phyloP scores from a whole-genome alignment of 495 filamentous ascomycete species.

The Hypoxylon fragiforme region DNA sequence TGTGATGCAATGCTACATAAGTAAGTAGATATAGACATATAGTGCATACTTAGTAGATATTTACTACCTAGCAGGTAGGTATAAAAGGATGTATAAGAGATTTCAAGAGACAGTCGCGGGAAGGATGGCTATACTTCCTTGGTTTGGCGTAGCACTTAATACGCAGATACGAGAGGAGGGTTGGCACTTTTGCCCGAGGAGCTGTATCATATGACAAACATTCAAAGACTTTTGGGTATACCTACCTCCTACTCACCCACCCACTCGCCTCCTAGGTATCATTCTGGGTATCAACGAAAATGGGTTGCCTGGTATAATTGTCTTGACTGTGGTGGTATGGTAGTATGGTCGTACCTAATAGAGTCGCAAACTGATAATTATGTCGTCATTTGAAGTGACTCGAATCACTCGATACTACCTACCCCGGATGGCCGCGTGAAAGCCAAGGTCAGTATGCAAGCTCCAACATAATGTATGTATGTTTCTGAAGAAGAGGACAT shows the following conservation, averaged over 20 bases:
- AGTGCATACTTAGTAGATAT: too few species aligned
- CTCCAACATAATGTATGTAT: too few species aligned
- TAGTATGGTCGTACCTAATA: too few species aligned
- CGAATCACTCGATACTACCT: conserved; percentile 13
- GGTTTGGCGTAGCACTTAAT: conserved; percentile 27
- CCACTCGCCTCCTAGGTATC: too few species aligned
- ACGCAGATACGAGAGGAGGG: conserved; percentile 20
- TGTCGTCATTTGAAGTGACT: conserved; percentile 13
- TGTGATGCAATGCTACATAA: conserved; percentile 4
- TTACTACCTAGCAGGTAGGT: too few species aligned
- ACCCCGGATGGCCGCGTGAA: conserved; percentile 10
- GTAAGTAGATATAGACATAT: too few species aligned
- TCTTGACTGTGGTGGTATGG: conserved; percentile 27
- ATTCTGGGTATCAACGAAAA: too few species aligned
- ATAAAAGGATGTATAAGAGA: too few species aligned
- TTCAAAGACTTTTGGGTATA: too few species aligned
- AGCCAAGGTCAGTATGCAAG: conserved; percentile 13
- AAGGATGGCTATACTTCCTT: conserved; percentile 17
- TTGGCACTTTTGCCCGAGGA: conserved; percentile 11
- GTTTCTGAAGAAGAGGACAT: too few species aligned
- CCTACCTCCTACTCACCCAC: too few species aligned
- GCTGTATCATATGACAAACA: conserved; percentile 30
- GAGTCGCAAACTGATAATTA: conserved; percentile 15
- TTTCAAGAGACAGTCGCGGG: too few species aligned
- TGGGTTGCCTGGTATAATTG: conserved; percentile 7